These are phyloP conservation scores for Paecilomyces variotii DNA, from an alignment of 2,329 filamentous ascomycete species.

Conservation along the genomic window DNA sequence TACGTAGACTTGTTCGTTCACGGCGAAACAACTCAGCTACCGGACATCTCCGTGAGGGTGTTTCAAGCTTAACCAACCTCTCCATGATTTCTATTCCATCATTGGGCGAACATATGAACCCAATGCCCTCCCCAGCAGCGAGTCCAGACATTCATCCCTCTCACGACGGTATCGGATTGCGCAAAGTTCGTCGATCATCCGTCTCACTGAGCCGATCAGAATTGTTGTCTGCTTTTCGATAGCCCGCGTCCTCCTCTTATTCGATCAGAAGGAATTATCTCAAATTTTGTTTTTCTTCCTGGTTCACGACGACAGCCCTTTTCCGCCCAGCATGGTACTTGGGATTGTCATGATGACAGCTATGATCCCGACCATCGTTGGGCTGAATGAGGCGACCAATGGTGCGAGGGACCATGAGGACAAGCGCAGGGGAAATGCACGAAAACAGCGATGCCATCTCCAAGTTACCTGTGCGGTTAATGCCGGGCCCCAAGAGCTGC, in stretches of 20 bases:
- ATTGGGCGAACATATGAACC: neutral
- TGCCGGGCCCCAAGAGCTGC: neutral
- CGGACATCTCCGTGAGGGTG: neutral
- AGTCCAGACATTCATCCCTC: neutral
- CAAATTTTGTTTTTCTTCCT: neutral
- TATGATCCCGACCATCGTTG: constrained; percentile 19
- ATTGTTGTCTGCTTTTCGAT: neutral
- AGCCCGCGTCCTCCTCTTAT: neutral
- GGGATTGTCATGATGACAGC: constrained; percentile 16
- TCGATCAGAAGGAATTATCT: neutral
- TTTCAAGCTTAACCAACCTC: neutral
- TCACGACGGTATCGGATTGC: neutral
- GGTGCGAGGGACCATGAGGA: constrained; percentile 14
- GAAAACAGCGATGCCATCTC: constrained; percentile 15
- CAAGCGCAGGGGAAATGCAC: constrained; percentile 8
- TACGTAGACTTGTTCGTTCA: neutral
- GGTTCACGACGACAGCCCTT: neutral
- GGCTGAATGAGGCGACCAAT: constrained; percentile 16
- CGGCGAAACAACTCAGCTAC: neutral
- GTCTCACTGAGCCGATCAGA: neutral
- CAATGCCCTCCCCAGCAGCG: neutral
- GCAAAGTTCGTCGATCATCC: neutral
- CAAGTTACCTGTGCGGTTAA: constrained; percentile 13
- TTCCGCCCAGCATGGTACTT: constrained; percentile 14
- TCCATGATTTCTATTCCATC: neutral